Conservation (phyloP, 1,284 basidiomycete genomes). For the Schizophyllum amplum region DNA sequence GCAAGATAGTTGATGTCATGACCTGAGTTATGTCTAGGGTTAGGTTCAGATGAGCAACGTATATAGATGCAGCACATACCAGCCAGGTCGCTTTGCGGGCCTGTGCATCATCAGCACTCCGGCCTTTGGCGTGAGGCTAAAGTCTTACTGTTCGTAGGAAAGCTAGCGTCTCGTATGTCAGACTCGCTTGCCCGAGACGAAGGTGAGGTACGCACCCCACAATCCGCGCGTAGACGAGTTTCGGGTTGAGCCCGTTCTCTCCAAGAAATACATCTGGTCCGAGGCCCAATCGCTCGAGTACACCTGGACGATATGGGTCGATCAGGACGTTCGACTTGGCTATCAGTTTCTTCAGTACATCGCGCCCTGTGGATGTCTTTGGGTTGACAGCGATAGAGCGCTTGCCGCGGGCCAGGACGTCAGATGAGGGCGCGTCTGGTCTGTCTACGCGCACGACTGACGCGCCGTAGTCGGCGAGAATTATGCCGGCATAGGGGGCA, state of each 20-base stretch:
- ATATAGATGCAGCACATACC: constrained; percentile 32
- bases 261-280: constrained; percentile 71
- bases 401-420: constrained; percentile 65
- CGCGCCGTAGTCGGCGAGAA: constrained; percentile 79
- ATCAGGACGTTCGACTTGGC: constrained; percentile 70
- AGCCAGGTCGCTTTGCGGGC: constrained; percentile 61
- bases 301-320: constrained; percentile 79
- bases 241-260: constrained; percentile 45
- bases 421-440: constrained; percentile 32
- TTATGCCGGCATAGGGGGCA: constrained; percentile 72
- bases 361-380: constrained; percentile 53
- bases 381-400: constrained; percentile 64
- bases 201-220: constrained; percentile 41
- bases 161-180: too few species aligned
- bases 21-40: constrained; percentile 28
- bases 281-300: constrained; percentile 70
- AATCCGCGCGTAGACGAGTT: constrained; percentile 57
- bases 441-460: constrained; percentile 72
- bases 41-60: background rate
- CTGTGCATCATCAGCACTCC: too few species aligned
- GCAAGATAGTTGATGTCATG: constrained; percentile 89
- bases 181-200: constrained; percentile 1
- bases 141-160: too few species aligned
- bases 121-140: too few species aligned
- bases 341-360: constrained; percentile 52